A percentile compares a stretch with the other conserved stretches of the same genome.
These are phyloP conservation scores for Cutaneotrichosporon spelunceum DNA, from an alignment of 1,284 basidiomycete species.

Conservation along the genomic window DNA sequence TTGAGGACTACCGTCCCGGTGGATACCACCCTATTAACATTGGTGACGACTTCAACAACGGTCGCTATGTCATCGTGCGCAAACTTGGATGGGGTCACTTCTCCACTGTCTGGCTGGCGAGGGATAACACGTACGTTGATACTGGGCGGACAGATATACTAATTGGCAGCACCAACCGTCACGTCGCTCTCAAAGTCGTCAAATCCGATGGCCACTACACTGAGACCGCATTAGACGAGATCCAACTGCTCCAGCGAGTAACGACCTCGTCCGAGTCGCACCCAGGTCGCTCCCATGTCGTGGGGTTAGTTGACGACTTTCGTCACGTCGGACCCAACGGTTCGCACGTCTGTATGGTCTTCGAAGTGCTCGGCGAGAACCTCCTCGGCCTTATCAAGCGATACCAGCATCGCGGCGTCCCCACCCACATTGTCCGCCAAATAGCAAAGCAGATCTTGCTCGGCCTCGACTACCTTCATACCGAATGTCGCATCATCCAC, in stretches of 20 bases:
- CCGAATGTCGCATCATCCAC: slow-evolving; percentile 91
- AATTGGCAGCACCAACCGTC: slow-evolving; percentile 73
- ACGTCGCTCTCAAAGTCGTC: slow-evolving; percentile 98
- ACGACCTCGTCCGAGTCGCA: slow-evolving; percentile 74
- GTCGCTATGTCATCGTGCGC: slow-evolving; percentile 83
- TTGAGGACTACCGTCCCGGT: slow-evolving; percentile 75
- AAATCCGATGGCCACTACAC: slow-evolving; percentile 97
- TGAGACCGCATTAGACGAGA: slow-evolving; percentile 97
- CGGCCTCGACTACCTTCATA: slow-evolving; percentile 96
- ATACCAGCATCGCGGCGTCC: slow-evolving; percentile 78
- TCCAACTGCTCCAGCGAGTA: slow-evolving; percentile 92
- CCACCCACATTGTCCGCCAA: slow-evolving; percentile 88
- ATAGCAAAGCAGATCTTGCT: slow-evolving; percentile 95
- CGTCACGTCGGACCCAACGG: slow-evolving; percentile 95
- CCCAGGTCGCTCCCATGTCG: slow-evolving; percentile 63
- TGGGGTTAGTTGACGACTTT: slow-evolving; percentile 96
- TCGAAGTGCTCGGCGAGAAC: slow-evolving; percentile 97
- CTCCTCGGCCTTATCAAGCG: slow-evolving; percentile 96
- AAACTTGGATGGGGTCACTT: slow-evolving; percentile 99
- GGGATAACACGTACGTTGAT: slow-evolving; percentile 70
- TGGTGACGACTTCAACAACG: slow-evolving; percentile 85
- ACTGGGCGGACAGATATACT: neutral
- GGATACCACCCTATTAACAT: slow-evolving; percentile 96
- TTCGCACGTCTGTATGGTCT: slow-evolving; percentile 98
- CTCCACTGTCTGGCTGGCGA: slow-evolving; percentile 87